These are phyloP conservation scores for Lactarius quietus DNA, from an alignment of 768 basidiomycete species.

Conservation along the genomic window DNA sequence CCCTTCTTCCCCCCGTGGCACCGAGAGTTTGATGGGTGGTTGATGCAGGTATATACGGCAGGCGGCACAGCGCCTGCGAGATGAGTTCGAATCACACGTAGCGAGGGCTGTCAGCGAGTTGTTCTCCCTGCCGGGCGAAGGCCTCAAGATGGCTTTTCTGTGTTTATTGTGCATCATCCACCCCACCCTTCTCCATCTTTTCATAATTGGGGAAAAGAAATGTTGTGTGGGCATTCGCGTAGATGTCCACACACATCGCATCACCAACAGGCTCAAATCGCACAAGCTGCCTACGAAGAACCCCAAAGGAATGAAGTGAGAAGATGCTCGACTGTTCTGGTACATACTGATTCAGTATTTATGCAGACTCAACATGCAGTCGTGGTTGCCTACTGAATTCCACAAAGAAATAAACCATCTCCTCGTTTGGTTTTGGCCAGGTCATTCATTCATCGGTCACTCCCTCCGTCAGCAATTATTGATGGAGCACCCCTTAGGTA, in stretches of 20 bases:
- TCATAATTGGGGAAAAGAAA: slow-evolving; percentile 49
- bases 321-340: background rate
- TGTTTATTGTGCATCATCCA: slow-evolving; percentile 57
- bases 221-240: slow-evolving; percentile 91
- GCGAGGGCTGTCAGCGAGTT: slow-evolving; percentile 87
- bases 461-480: background rate
- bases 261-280: slow-evolving; percentile 92
- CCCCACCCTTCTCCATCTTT: background rate
- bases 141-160: slow-evolving; percentile 97
- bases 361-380: slow-evolving; percentile 69
- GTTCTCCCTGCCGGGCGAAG: slow-evolving; percentile 85
- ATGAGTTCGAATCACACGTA: slow-evolving; percentile 81
- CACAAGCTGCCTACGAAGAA: slow-evolving; percentile 79
- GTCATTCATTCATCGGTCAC: slow-evolving; percentile 36
- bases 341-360: background rate
- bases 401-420: slow-evolving; percentile 75
- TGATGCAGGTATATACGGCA: slow-evolving; percentile 63
- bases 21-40: background rate
- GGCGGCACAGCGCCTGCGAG: slow-evolving; percentile 62
- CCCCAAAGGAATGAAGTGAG: slow-evolving; percentile 83
- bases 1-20: background rate
- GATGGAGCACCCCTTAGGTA: slow-evolving; percentile 38
- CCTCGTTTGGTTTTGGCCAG: slow-evolving; percentile 85
- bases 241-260: slow-evolving; percentile 93
- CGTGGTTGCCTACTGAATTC: slow-evolving; percentile 75